Conservation (phyloP, 805 yeast genomes). For the Cyberlindnera maclurae region DNA sequence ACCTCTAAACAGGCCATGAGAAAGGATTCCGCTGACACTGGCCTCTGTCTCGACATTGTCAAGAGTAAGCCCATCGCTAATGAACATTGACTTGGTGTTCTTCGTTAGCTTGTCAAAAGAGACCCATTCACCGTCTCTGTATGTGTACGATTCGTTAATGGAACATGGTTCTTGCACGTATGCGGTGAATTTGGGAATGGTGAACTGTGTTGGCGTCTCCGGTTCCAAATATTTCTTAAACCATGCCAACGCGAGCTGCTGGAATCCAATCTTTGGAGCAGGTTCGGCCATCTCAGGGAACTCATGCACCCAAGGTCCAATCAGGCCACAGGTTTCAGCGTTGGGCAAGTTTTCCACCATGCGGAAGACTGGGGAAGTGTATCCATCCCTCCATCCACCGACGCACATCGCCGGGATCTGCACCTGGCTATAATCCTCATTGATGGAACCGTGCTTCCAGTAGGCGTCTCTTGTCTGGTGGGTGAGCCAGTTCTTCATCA, state of each 20-base stretch:
- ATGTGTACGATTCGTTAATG: conserved; percentile 30
- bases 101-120: conserved; percentile 20
- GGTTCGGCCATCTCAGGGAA: conserved; percentile 43
- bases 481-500: conserved; percentile 34
- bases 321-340: conserved; percentile 25
- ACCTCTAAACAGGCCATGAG: conserved; percentile 39
- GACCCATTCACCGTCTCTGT: conserved; percentile 35
- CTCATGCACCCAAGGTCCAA: conserved; percentile 46
- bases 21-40: conserved; percentile 25
- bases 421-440: conserved; percentile 33
- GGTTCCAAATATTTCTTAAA: conserved; percentile 31
- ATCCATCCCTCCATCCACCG: conserved; percentile 45
- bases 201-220: conserved; percentile 16
- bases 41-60: conserved; percentile 1
- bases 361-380: conserved; percentile 37
- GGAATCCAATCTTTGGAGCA: conserved; percentile 37
- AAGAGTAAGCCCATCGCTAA: conserved; percentile 5
- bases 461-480: conserved; percentile 39
- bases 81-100: conserved; percentile 13
- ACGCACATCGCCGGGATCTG: conserved; percentile 37
- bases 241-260: conserved; percentile 35
- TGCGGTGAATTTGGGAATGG: conserved; percentile 31
- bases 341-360: conserved; percentile 35
- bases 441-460: conserved; percentile 42
- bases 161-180: conserved; percentile 37